A percentile compares a stretch with the other conserved stretches of the same genome.
These are phyloP conservation scores for Yamadazyma olivae DNA, from an alignment of 805 yeast genomes.

Conservation along the genomic window DNA sequence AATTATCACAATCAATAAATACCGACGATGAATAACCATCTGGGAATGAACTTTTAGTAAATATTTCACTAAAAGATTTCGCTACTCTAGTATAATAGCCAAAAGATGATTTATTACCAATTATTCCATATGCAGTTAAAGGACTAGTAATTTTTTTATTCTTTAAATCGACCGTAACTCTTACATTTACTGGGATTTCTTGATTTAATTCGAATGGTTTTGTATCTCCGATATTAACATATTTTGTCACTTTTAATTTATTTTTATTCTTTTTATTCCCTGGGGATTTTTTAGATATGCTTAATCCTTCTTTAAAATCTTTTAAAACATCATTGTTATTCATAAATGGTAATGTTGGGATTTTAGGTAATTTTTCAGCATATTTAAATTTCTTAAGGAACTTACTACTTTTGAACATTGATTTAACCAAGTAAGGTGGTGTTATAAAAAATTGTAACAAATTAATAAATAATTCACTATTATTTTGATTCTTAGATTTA, in stretches of 20 bases:
- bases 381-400: conserved; percentile 46
- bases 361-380: conserved; percentile 68
- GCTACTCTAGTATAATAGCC: conserved; percentile 78
- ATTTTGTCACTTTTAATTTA: conserved; percentile 60
- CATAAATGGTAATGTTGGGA: conserved; percentile 76
- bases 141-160: conserved; percentile 67
- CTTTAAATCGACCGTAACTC: conserved; percentile 75
- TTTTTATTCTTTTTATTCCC: conserved; percentile 39
- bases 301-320: conserved; percentile 61
- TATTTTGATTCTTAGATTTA: conserved; percentile 13
- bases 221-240: conserved; percentile 70
- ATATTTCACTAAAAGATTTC: conserved; percentile 55
- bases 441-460: conserved; percentile 79
- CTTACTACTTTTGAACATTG: conserved; percentile 44
- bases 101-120: conserved; percentile 58
- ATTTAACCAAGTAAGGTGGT: conserved; percentile 72
- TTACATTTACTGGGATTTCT: conserved; percentile 70
- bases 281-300: conserved; percentile 42
- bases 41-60: conserved; percentile 63
- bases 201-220: conserved; percentile 56
- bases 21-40: conserved; percentile 68
- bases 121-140: conserved; percentile 60
- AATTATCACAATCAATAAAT: conserved; percentile 68
- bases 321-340: conserved; percentile 34
- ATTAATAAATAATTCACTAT: conserved; percentile 58